These are phyloP conservation scores for Xylaria sp. DNA, from an alignment of 2,329 filamentous ascomycete species.

Conservation along the genomic window DNA sequence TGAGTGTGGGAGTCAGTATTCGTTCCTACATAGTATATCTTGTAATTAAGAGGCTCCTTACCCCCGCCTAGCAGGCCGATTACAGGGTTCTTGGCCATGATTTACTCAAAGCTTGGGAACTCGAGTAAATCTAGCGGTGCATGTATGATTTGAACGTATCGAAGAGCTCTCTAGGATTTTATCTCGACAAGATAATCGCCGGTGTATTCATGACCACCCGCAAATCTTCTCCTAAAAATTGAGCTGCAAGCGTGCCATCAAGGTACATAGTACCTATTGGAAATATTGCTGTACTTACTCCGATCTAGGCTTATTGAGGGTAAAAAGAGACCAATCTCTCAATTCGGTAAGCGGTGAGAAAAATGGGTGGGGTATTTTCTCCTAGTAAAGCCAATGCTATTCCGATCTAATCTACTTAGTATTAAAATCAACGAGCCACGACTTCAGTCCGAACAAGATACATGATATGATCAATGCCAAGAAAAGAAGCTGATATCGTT, in stretches of 20 bases:
- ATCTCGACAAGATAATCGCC: neutral
- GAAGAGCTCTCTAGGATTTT: neutral
- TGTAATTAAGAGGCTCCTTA: slow-evolving; percentile 12
- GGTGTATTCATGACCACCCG: neutral
- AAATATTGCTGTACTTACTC: slow-evolving; percentile 15
- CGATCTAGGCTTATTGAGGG: slow-evolving; percentile 5
- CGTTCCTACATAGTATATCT: neutral
- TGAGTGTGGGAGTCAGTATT: slow-evolving; percentile 24
- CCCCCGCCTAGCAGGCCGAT: slow-evolving; percentile 65
- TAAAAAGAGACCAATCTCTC: neutral
- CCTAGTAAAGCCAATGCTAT: neutral
- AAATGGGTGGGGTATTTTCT: neutral
- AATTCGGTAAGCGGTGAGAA: slow-evolving; percentile 20
- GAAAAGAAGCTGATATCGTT: neutral
- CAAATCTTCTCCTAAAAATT: slow-evolving; percentile 2
- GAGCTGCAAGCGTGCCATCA: neutral
- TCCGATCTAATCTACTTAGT: too few species aligned
- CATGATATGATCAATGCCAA: neutral
- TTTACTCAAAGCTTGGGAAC: neutral
- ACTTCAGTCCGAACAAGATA: neutral
- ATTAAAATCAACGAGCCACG: neutral
- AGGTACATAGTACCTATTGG: slow-evolving; percentile 4
- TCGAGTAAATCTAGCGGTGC: neutral
- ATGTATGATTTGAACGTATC: neutral
- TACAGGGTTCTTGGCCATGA: slow-evolving; percentile 50